Evolutionary conservation across 1,139 yeast genomes (phyloP), one percentile per base, ranked within the genome.

Genomic region (Trichomonascaceae sp.): DNA sequence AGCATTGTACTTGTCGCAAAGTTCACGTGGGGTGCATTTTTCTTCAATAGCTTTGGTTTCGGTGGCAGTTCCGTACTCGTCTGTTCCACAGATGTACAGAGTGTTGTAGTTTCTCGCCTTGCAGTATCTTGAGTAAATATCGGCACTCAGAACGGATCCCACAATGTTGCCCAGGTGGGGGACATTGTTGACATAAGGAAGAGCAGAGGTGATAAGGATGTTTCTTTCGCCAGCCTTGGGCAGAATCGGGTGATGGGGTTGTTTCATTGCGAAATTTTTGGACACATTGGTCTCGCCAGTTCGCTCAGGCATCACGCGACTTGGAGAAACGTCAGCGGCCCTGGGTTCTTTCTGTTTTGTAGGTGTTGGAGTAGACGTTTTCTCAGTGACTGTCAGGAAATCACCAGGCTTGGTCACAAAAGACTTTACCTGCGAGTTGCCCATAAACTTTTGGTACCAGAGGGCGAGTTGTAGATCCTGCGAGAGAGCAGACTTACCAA

Each of bases 21-120:
- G 67, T 52, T 84, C 76, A 48, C 73, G 65, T 32, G 99, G 98
- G 4, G 93, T 70, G 41, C 82, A 77, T 30, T 79, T 76, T 52
- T 89, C 97, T 59, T 89, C 98, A 38, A 89, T 65, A 8, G 98
- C 98, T 61, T 89, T 89, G 26, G 98, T 92, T 60, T 89, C 99
- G 17, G 98, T 89, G 33, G 99, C 99, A 41, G 99, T 89, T 56
- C 99, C 99, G 56, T 89, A 92, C 61, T 89, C 99, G 56, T 89
- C 99, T 26, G 98, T 92, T 61, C 99, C 99, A 62, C 98, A 85
- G 39, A 89, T 62, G 51, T 65, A 89, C 42, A 89, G 63, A 16
- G 94, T 68, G 55, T 87, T 89, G 64, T 79, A 77, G 58, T 85
- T 82, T 64, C 96, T 74, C 46, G 79, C 76, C 59, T 85, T 87